Conservation (phyloP, 768 basidiomycete species). For the Tephrocybe sp. region DNA sequence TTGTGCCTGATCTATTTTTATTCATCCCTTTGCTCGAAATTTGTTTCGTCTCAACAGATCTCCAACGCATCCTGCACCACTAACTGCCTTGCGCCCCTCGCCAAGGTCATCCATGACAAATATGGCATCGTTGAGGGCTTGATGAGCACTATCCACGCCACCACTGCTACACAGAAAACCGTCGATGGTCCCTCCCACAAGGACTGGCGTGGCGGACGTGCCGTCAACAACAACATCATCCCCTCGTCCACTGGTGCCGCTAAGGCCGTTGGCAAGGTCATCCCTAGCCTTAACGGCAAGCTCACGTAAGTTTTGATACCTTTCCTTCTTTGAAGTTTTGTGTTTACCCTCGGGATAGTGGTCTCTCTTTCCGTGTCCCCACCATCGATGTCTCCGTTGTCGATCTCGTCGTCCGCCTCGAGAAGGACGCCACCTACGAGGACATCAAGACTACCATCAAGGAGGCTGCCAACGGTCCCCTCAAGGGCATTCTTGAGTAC, state of each 20-base stretch:
- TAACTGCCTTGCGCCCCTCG: slow-evolving; percentile 99
- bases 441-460: slow-evolving; percentile 87
- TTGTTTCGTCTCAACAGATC: slow-evolving; percentile 46
- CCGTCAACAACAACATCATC: slow-evolving; percentile 97
- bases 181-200: slow-evolving; percentile 94
- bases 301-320: slow-evolving; percentile 71
- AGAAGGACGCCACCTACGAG: slow-evolving; percentile 84
- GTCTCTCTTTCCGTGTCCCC: slow-evolving; percentile 97
- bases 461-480: slow-evolving; percentile 67
- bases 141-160: slow-evolving; percentile 98
- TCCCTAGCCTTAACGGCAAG: slow-evolving; percentile 95
- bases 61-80: slow-evolving; percentile 99
- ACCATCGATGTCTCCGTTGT: slow-evolving; percentile 97
- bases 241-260: slow-evolving; percentile 98
- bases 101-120: slow-evolving; percentile 97
- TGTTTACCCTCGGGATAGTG: no score
- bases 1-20: slow-evolving; percentile 6
- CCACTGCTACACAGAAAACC: slow-evolving; percentile 94
- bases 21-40: neutral
- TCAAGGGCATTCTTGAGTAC: slow-evolving; percentile 83
- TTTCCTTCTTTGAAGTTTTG: neutral
- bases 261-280: slow-evolving; percentile 99
- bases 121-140: slow-evolving; percentile 95
- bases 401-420: slow-evolving; percentile 91
- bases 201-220: slow-evolving; percentile 97